Conservation (phyloP, 768 basidiomycete genomes). For the Gelatoporia subvermispora region DNA sequence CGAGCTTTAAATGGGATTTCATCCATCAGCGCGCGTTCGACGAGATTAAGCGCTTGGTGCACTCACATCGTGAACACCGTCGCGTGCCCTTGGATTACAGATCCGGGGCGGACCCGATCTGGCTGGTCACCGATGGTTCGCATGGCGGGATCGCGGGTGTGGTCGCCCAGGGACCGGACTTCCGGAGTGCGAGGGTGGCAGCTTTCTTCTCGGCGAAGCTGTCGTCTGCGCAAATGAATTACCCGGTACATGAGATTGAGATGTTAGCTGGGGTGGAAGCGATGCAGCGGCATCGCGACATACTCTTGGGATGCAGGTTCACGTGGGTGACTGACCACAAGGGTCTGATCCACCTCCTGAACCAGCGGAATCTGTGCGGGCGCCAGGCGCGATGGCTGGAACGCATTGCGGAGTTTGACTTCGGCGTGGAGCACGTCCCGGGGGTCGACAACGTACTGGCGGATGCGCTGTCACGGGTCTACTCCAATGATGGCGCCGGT, state of each 20-base stretch:
- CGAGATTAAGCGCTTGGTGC: conserved; percentile 16
- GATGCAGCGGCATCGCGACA: neutral
- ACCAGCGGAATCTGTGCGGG: conserved; percentile 28
- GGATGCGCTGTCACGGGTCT: conserved; percentile 20
- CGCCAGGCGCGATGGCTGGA: conserved; percentile 36
- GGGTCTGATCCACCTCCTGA: conserved; percentile 23
- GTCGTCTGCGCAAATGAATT: conserved; percentile 24
- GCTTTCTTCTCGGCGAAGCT: conserved; percentile 24
- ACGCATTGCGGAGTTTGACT: conserved; percentile 25
- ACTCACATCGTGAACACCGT: conserved; percentile 6
- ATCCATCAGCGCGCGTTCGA: conserved; percentile 27
- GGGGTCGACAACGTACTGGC: conserved; percentile 28
- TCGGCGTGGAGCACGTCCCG: conserved; percentile 21
- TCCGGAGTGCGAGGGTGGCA: conserved; percentile 7
- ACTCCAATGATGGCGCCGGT: conserved; percentile 10
- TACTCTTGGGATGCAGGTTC: conserved; percentile 9
- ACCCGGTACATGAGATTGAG: conserved; percentile 21
- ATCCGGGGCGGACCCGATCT: conserved; percentile 9
- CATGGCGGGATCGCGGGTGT: conserved; percentile 14
- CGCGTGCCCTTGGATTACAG: conserved; percentile 16
- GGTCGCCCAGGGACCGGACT: conserved; percentile 17
- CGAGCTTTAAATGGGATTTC: conserved; percentile 16
- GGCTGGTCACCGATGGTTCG: conserved; percentile 19
- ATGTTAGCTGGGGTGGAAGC: neutral
- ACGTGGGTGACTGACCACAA: conserved; percentile 9